Percentiles rank a stretch among this genome's conserved stretches.
phyloP scores from a whole-genome alignment of 2,329 filamentous ascomycete genomes.

The Hypoxylon rubiginosum region DNA sequence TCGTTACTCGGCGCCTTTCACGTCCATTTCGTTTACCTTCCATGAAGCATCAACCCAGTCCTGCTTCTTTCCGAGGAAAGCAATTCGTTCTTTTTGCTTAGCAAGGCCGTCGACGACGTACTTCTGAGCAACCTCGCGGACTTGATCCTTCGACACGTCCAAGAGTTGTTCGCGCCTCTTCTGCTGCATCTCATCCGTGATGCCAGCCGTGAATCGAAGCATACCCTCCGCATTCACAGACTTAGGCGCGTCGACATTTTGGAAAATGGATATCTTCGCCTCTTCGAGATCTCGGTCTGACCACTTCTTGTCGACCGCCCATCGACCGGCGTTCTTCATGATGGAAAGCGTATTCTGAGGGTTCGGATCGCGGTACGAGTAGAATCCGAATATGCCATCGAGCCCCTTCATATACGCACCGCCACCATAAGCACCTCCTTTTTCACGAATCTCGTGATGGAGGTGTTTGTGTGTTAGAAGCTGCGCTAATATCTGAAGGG shows the following conservation, averaged over 20 bases:
- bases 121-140: constrained; percentile 83
- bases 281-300: constrained; percentile 89
- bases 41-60: constrained; percentile 81
- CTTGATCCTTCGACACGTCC: constrained; percentile 85
- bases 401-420: constrained; percentile 86
- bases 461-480: constrained; percentile 96
- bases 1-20: constrained; percentile 57
- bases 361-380: constrained; percentile 97
- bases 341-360: constrained; percentile 88
- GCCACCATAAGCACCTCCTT: constrained; percentile 95
- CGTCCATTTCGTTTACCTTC: constrained; percentile 82
- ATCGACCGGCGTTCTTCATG: constrained; percentile 84
- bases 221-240: constrained; percentile 91
- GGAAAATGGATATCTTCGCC: constrained; percentile 95
- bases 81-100: constrained; percentile 71
- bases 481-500: constrained; percentile 89
- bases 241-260: constrained; percentile 88
- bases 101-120: constrained; percentile 80
- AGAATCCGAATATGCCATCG: constrained; percentile 91
- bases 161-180: constrained; percentile 84
- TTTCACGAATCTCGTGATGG: constrained; percentile 97
- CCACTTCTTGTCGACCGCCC: constrained; percentile 87
- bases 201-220: constrained; percentile 84
- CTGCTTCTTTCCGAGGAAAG: constrained; percentile 87
- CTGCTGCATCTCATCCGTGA: constrained; percentile 92